Base-by-base conservation (phyloP, 805 yeast genomes). In the Candida andamanensis region DNA sequence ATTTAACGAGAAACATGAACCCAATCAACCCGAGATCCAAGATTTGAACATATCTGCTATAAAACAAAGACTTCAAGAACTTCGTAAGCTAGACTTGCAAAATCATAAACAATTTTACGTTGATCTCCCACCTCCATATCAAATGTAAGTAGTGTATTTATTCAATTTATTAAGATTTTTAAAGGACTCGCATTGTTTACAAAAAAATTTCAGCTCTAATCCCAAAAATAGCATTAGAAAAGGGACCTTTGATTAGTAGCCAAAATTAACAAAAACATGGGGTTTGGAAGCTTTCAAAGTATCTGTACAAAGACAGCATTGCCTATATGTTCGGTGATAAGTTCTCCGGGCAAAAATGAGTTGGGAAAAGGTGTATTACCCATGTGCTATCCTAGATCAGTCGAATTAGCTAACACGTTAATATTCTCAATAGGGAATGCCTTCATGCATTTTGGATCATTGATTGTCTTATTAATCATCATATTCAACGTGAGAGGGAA, bases 361-460 rank as follows among this genome's bases (percentile, higher is more conserved):
- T 51, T 72, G 34, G 56, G 67, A 18, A 56, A 67, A 5, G 95
- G 96, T 2, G 65, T 89, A 17, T 52, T 85, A 17, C 78, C 97
- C 4, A 54, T 58, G 24, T 90, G 97, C 59, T 90, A 85, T 45
- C 80, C 97, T 0, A 66, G 97, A 48, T 72, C 90, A 5, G 85
- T 90, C 15, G 87, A 81, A 44, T 51, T 90, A 24, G 95, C 96
- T 32, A 90, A 90, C 59, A 90, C 97, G 1, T 70, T 85, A 62
- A 85, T 90, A 14, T 90, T 87, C 60, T 85, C 85, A 53, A 68
- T 85, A 10, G 97, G 96, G 17, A 83, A 80, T 41, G 86, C 95
- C 5, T 83, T 90, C 52, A 74, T 87, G 14, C 85, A 89, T 50
- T 77, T 90, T 32, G 86, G 82, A 1, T 76, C 85, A 0, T 58